Evolutionary conservation across 2,329 filamentous ascomycete genomes (phyloP).

Genomic region (Chrysoporthe puriensis): DNA sequence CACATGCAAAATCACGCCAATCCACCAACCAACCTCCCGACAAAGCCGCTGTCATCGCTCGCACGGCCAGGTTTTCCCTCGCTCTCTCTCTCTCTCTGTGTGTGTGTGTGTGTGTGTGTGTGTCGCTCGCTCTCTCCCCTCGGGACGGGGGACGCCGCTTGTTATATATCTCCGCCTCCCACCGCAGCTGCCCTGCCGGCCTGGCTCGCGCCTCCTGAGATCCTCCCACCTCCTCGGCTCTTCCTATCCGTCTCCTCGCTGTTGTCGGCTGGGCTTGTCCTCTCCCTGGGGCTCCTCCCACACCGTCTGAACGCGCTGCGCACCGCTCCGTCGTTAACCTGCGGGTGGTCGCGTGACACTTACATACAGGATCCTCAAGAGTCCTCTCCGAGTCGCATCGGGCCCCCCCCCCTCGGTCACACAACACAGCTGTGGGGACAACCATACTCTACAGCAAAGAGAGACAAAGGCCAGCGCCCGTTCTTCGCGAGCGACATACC

Average conservation of each 20-base stretch:
- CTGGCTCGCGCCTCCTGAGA: background rate
- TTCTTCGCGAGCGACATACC: too few relatives aligned
- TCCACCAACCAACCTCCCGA: background rate
- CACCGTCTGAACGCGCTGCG: background rate
- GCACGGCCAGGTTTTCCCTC: too few relatives aligned
- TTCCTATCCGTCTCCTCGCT: background rate
- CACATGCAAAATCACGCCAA: background rate
- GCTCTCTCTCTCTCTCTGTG: background rate
- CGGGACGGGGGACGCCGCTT: too few relatives aligned
- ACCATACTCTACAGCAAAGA: background rate
- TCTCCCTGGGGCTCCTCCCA: background rate
- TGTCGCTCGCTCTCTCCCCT: background rate
- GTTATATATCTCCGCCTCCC: too few relatives aligned
- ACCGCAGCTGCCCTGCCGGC: too few relatives aligned
- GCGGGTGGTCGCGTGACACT: slow-evolving; percentile 19
- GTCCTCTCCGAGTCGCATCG: background rate
- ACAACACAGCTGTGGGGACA: background rate
- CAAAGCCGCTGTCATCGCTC: too few relatives aligned
- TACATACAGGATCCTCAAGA: slow-evolving; percentile 7
- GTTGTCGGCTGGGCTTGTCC: background rate
- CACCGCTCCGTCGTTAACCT: background rate
- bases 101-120: too few relatives aligned
- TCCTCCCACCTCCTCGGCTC: background rate
- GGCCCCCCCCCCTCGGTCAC: background rate
- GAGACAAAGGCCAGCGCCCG: background rate